Base-by-base conservation (phyloP, 495 filamentous ascomycete species). In the Podospora bellae-mahoneyi region DNA sequence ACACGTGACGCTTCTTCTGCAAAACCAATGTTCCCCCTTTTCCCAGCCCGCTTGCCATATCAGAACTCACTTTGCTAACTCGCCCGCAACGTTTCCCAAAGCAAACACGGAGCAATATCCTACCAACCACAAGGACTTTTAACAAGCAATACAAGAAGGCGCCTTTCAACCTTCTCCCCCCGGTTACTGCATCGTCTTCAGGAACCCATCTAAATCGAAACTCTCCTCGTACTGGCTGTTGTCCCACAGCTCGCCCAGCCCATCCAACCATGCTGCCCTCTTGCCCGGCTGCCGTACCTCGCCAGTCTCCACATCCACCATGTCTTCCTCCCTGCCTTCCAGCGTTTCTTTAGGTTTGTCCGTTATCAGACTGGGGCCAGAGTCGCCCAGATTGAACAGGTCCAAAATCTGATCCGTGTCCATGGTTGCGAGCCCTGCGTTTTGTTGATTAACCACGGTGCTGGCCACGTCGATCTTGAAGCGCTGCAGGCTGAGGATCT, bases 401-500 rank as follows among this genome's bases (percentile, higher is more conserved):
- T 99, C 95, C 0, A 99, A 87, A 69, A 99, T 94, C 78, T 99
- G 92, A 73, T 97, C 95, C 63, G 95, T 99, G 79, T 97, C 93
- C 95, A 98, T 98, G 2, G 92, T 85, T 19, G 89, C 89, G 7
- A 99, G 82, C 18, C 94, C 95, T 9, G 95, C 94, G 75, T 98
- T 99, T 81, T 98, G 95, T 82, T 98, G 95, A 80, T 99, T 99
- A 70, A 99, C 96, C 15, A 99, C 95, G 4, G 96, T 99, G 66
- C 90, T 93, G 62, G 95, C 95, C 53, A 99, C 95, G 82, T 99
- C 95, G 74, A 99, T 95, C 83, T 99, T 99, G 91, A 99, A 99
- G 66, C 96, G 91, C 88, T 99, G 95, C 62, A 99, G 89, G 73
- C 92, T 95, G 72, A 99, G 83, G 73, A 99, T 99, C 88, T 99